These are phyloP conservation scores for Posidonia australis DNA, from an alignment of 106 monocot genomes.

Conservation along the genomic window DNA sequence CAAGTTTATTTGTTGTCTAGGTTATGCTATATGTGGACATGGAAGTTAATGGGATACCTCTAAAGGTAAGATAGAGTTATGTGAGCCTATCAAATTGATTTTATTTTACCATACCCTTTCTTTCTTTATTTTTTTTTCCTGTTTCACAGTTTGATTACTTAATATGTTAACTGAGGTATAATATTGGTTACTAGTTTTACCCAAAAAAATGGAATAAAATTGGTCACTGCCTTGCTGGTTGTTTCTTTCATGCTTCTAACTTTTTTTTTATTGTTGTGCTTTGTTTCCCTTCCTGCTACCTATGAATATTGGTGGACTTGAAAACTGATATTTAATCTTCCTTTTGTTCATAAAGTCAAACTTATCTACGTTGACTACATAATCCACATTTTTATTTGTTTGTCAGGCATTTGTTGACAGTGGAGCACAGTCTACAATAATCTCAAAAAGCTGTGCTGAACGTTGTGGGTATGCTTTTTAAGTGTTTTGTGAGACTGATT, in stretches of 20 bases:
- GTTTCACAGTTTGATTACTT: background rate
- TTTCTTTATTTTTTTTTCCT: background rate
- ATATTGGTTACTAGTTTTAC: too few relatives aligned
- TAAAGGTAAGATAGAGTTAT: conserved; percentile 82
- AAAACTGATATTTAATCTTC: background rate
- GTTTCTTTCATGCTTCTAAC: too few relatives aligned
- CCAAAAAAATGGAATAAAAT: too few relatives aligned
- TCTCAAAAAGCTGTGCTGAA: conserved; percentile 95
- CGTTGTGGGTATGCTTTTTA: conserved; percentile 74
- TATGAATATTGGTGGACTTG: too few relatives aligned
- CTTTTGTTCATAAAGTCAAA: too few relatives aligned
- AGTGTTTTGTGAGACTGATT: background rate
- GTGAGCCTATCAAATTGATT: too few relatives aligned
- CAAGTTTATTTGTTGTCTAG: conserved; percentile 25
- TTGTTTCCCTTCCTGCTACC: too few relatives aligned
- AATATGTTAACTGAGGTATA: too few relatives aligned
- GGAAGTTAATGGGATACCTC: conserved; percentile 98
- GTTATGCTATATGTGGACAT: conserved; percentile 98
- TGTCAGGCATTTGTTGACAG: conserved; percentile 94
- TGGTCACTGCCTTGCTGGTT: too few relatives aligned
- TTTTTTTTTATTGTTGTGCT: too few relatives aligned
- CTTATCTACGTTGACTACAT: background rate
- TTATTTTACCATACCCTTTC: background rate
- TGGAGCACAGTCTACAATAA: conserved; percentile 96
- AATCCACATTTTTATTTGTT: background rate